Conservation (phyloP, 306 rosid species). For the Dryas alaskensis region DNA sequence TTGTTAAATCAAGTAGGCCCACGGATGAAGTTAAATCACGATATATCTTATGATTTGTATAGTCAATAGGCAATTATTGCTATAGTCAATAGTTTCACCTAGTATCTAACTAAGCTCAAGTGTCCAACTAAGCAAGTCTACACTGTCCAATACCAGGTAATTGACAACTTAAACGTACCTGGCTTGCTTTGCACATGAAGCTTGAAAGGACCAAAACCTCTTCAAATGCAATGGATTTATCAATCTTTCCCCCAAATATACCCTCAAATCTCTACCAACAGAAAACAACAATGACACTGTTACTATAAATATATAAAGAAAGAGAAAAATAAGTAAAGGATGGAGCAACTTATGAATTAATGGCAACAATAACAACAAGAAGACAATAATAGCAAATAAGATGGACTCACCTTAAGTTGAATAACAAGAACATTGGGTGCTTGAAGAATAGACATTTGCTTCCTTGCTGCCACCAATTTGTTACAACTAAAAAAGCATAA, state of each 20-base stretch:
- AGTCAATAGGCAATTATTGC: neutral
- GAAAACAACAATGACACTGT: slow-evolving; percentile 37
- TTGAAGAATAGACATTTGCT: slow-evolving; percentile 90
- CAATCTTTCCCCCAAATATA: slow-evolving; percentile 84
- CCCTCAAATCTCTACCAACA: slow-evolving; percentile 88
- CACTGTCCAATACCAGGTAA: neutral
- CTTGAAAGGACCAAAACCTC: slow-evolving; percentile 87
- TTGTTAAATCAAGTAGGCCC: neutral
- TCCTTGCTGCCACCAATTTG: slow-evolving; percentile 85
- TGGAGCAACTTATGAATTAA: slow-evolving; percentile 7
- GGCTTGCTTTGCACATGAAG: slow-evolving; percentile 91
- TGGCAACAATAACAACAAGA: slow-evolving; percentile 1
- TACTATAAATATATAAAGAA: neutral
- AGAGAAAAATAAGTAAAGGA: slow-evolving; percentile 9
- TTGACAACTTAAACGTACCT: slow-evolving; percentile 46
- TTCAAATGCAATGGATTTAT: slow-evolving; percentile 82
- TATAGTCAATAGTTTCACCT: neutral
- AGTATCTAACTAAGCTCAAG: neutral
- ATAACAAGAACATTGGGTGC: slow-evolving; percentile 91
- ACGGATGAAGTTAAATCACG: neutral
- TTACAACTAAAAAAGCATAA: slow-evolving; percentile 62
- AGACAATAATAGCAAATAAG: neutral
- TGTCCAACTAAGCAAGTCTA: neutral
- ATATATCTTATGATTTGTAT: neutral
- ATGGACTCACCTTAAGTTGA: slow-evolving; percentile 79